Evolutionary conservation across 192 early-diverging fungal genomes (phyloP), one percentile per base, ranked within the genome.

Genomic region (Cladochytrium replicatum): DNA sequence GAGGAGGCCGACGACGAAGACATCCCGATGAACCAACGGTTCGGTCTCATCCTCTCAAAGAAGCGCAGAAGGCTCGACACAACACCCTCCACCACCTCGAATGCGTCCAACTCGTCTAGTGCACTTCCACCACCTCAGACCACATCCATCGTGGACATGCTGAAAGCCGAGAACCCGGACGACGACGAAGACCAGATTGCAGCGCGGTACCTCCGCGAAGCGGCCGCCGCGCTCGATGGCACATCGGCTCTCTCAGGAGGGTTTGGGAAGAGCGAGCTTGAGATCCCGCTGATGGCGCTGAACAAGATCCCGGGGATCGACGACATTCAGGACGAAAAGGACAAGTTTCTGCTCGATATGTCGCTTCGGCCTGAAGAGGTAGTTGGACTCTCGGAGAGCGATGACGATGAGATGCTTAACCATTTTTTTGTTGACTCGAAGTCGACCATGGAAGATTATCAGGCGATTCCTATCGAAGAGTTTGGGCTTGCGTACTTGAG

Each of bases 401-500:
- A n/a, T n/a, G n/a, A n/a, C n/a, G n/a, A n/a, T n/a, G n/a, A n/a
- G n/a, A n/a, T n/a, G n/a, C n/a, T n/a, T n/a, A n/a, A n/a, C n/a
- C n/a, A n/a, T n/a, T n/a, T n/a, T n/a, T n/a, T n/a, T n/a, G n/a
- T n/a, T n/a, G n/a, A n/a, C n/a, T n/a, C n/a, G n/a, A 72, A 81
- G 42, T 54, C 78, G 0, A 65, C 76, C 0, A 53, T 87, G 41
- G 82, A 84, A 2, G 83, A 86, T 47, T 95, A 91, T 46, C 85
- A 83, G 39, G 69, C 81, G 0, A 79, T 91, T 1, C 87, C 92
- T 2, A 80, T 95, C 0, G 87, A 93, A 42, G 80, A 83, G 41
- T 95, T 95, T 78, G 92, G 92, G 0, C 71, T 69, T 1, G 90
- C 90, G 0, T 64, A 93, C 50, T 60, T 95, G 41, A 69, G 87